These are phyloP conservation scores for Zopfia rhizophila DNA, from an alignment of 2,329 filamentous ascomycete species.

Conservation along the genomic window DNA sequence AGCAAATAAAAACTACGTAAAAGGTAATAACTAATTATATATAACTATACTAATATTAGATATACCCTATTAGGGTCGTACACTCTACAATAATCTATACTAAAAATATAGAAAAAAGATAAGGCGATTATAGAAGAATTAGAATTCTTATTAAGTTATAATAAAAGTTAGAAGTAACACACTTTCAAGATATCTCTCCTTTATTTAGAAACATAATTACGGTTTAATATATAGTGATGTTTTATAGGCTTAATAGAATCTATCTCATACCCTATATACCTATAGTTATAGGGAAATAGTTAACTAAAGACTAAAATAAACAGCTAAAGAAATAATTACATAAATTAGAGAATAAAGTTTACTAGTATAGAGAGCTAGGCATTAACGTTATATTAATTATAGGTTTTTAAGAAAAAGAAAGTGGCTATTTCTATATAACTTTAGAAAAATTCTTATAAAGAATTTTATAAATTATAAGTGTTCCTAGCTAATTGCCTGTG, in stretches of 20 bases:
- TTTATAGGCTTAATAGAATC: no score
- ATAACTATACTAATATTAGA: slow-evolving; percentile 1
- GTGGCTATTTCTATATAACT: slow-evolving; percentile 6
- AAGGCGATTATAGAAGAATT: no score
- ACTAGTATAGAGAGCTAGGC: slow-evolving; percentile 5
- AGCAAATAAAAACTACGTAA: no score
- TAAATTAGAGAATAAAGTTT: slow-evolving; percentile 5
- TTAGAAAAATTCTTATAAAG: slow-evolving; percentile 3
- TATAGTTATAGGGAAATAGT: not conserved
- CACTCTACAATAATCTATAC: not conserved
- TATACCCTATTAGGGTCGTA: slow-evolving; percentile 1
- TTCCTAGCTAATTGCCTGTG: slow-evolving; percentile 2
- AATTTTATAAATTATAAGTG: slow-evolving; percentile 1
- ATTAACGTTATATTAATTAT: slow-evolving; percentile 1
- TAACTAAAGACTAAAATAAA: slow-evolving; percentile 1
- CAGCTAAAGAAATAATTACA: slow-evolving; percentile 3
- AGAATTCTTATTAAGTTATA: no score
- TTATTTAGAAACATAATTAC: no score
- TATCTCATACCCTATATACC: no score
- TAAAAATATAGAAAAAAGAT: no score
- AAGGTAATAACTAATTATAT: not conserved
- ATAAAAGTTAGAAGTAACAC: no score
- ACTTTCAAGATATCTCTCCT: no score
- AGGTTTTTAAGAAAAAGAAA: not conserved
- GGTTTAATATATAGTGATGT: no score